Evolutionary conservation across 148 eudicot species (phyloP).

Genomic region (Camellia sinensis): DNA sequence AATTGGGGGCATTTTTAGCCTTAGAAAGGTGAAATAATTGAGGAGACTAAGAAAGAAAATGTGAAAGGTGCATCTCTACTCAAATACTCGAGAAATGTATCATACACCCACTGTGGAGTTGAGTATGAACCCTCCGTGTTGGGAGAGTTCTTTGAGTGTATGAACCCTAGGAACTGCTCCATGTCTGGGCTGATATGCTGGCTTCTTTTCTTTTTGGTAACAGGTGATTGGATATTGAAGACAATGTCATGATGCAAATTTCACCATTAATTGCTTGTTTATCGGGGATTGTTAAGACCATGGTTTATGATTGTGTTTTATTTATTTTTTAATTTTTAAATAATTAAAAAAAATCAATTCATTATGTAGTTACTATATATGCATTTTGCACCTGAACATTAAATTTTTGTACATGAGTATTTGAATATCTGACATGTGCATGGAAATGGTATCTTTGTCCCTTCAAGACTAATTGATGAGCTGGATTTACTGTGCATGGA

Average conservation of each 20-base stretch:
- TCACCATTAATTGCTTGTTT: neutral
- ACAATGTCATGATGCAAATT: neutral
- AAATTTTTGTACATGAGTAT: neutral
- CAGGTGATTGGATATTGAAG: neutral
- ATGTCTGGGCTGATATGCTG: neutral
- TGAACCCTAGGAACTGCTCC: no score
- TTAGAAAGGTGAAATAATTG: neutral
- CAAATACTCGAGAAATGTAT: no score
- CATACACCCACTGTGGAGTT: no score
- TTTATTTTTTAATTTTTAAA: neutral
- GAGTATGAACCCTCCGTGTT: no score
- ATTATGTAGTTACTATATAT: no score
- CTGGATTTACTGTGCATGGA: slow-evolving; percentile 20
- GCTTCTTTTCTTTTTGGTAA: neutral
- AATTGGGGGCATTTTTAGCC: no score
- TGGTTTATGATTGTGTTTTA: neutral
- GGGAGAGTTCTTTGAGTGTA: neutral
- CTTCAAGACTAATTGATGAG: neutral
- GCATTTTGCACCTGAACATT: no score
- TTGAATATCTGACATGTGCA: neutral
- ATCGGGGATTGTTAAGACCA: neutral
- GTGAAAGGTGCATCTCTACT: no score
- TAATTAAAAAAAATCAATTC: no score
- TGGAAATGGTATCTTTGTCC: neutral
- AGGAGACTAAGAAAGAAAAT: no score